Evolutionary conservation across 257 asterid genomes (phyloP), one percentile per base, ranked within the genome.

Genomic region (Hygrophila difformis): DNA sequence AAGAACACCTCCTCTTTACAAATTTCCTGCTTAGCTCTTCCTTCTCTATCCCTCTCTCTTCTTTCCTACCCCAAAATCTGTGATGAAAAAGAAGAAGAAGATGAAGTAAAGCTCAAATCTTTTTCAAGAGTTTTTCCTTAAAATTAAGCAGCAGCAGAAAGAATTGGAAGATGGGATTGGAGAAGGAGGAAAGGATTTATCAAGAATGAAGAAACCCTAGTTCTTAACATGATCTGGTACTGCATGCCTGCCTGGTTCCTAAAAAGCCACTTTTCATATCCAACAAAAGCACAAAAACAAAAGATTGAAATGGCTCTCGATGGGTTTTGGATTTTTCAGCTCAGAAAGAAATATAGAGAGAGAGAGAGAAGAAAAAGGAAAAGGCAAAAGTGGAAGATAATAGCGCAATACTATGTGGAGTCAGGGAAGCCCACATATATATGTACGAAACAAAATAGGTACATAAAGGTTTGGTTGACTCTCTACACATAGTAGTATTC

Each of bases 241-340:
- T 26, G 31, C 86, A 73, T 77, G 86, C 67, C 64, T 73, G 79
- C 67, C 64, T 73, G 79, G 73, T 72, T 64, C 61, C 55, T 60
- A 49, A 62, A 76, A 66, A 59, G 63, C 62, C 44, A 51, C 14
- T 13, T 34, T 39, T 55, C 56, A 64, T 61, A 66, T 59, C 56
- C 66, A 49, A 64, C 59, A 64, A 61, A 60, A 63, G 21, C 49
- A 46, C 43, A 20, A 61, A 17, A 28, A 44, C 23, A 46, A 42
- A 34, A 50, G 35, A 56, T 28, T 31, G 47, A 56, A 17, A 49
- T 14, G 18, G 47, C 26, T 9, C 12, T 4, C 12, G 37, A 9
- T 0, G 37, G 31, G 31, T 26, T 26, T 26, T 26, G 31, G 31
- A 26, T 26, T 26, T 26, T 26, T 26, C n/a, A n/a, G n/a, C 8